Evolutionary conservation across 768 basidiomycete genomes (phyloP), one percentile per base, ranked within the genome.

Genomic region (Auriscalpium orientale): DNA sequence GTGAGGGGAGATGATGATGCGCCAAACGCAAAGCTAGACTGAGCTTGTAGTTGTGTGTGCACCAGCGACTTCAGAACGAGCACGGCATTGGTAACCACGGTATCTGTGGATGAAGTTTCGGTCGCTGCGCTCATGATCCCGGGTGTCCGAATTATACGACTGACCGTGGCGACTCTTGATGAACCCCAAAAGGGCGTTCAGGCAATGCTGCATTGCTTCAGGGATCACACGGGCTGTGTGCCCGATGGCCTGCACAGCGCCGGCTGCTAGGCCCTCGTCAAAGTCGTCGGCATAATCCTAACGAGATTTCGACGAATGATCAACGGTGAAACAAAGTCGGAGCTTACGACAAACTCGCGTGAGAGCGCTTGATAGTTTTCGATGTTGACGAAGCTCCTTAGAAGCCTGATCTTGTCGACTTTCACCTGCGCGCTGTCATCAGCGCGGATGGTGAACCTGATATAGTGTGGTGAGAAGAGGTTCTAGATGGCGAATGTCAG

Each of bases 41-140:
- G 62, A 33, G 71, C 50, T 33, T 70, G 72, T 22, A 85, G 74
- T 56, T 85, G 84, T 34, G 76, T 74, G 59, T 95, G 89, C 16
- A 95, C 84, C 22, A 97, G 81, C 20, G 82, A 76, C 69, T 95
- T 94, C 49, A 97, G 79, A 9, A 92, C 90, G 48, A 93, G 71
- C 38, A 98, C 88, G 1, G 92, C 87, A 56, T 79, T 85, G 62
- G 83, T 85, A 37, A 93, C 87, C 12, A 91, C 80, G 2, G 76
- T 70, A 65, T 92, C 94, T 95, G 49, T 18, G 11, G 12, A n/a
- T 51, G 37, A 15, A 48, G 34, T 55, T 12, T n/a, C 28, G 48
- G 34, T 21, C 34, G 50, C 34, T 8, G 16, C 38, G 9, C 45
- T 45, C 35, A 58, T 35, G 40, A 40, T 51, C 44, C 13, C 45